These are phyloP conservation scores for Pestalotiopsis sp. DNA, from an alignment of 2,329 filamentous ascomycete species.

Conservation along the genomic window DNA sequence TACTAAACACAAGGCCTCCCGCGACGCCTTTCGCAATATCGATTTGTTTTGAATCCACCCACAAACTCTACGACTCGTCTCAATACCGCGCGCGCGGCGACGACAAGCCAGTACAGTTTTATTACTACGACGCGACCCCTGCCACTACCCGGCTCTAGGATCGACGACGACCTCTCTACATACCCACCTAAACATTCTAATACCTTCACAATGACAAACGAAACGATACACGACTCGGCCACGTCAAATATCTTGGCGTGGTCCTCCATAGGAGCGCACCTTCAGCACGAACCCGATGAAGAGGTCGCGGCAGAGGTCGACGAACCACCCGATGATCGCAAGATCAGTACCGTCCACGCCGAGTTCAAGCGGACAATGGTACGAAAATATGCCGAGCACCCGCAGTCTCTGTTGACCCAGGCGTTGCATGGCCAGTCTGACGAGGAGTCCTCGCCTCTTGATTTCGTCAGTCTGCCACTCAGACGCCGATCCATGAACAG, in stretches of 20 bases:
- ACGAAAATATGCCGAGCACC: constrained; percentile 54
- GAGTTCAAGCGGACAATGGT: constrained; percentile 52
- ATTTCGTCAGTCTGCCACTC: constrained; percentile 38
- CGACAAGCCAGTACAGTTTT: not conserved
- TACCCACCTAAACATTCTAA: not conserved
- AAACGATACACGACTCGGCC: constrained; percentile 37
- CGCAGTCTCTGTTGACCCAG: constrained; percentile 84
- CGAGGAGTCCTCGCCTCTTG: constrained; percentile 47
- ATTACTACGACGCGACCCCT: not conserved
- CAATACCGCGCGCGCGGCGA: not conserved
- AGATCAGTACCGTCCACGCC: constrained; percentile 27
- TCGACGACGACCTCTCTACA: not conserved
- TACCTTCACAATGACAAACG: constrained; percentile 36
- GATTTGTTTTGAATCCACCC: not conserved
- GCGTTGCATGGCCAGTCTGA: constrained; percentile 74
- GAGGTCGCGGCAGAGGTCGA: constrained; percentile 79
- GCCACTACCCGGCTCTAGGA: not conserved
- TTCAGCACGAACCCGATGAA: constrained; percentile 49
- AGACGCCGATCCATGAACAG: constrained; percentile 73
- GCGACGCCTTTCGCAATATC: not conserved
- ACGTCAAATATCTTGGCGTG: constrained; percentile 48
- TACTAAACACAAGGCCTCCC: not conserved
- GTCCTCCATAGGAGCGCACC: constrained; percentile 45
- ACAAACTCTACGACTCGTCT: not conserved
- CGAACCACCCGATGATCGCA: constrained; percentile 76